A percentile compares a stretch with the other conserved stretches of the same genome.
phyloP scores from a whole-genome alignment of 139 green algal genomes.

The Tetraselmis chui region DNA sequence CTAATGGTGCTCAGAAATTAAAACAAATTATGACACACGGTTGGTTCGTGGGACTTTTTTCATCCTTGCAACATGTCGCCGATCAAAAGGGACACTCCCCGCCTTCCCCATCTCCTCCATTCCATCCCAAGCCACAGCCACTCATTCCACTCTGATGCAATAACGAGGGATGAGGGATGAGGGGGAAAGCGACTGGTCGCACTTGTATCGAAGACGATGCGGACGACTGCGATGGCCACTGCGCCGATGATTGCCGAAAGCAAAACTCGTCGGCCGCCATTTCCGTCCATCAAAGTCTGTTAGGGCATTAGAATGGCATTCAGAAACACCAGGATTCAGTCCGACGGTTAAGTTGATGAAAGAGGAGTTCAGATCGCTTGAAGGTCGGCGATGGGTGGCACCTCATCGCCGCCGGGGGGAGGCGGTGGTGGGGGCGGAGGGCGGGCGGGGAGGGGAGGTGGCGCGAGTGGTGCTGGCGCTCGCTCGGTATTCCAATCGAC shows the following conservation, averaged over 20 bases:
- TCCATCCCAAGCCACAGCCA: not conserved
- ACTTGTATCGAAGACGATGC: not conserved
- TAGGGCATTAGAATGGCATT: too few relatives aligned
- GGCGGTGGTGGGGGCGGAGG: not conserved
- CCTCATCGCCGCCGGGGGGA: not conserved
- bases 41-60: not conserved
- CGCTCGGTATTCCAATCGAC: not conserved
- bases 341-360: too few relatives aligned
- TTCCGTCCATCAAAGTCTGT: not conserved
- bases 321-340: too few relatives aligned
- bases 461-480: not conserved
- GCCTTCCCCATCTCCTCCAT: not conserved
- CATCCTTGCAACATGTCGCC: not conserved
- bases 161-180: not conserved
- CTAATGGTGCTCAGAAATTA: not conserved
- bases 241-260: not conserved
- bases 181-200: not conserved
- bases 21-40: conserved; percentile 1
- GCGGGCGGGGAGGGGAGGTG: too few relatives aligned
- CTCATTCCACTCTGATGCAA: not conserved
- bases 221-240: not conserved
- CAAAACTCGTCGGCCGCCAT: not conserved
- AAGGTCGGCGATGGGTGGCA: not conserved
- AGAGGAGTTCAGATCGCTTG: not conserved
- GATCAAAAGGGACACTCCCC: too few relatives aligned